These are phyloP conservation scores for Russula earlei DNA, from an alignment of 768 basidiomycete species.

Conservation along the genomic window DNA sequence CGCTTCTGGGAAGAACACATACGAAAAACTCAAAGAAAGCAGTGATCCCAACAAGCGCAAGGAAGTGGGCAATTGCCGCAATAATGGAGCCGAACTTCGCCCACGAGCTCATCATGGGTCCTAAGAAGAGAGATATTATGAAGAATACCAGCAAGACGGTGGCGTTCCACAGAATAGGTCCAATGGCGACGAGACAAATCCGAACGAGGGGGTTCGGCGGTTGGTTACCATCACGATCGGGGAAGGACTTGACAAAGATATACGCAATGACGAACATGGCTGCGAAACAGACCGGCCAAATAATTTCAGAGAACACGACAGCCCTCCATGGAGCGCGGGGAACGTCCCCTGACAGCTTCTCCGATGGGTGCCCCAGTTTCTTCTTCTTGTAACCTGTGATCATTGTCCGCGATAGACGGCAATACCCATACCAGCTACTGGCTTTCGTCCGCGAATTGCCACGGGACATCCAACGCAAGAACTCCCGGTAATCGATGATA, in stretches of 20 bases:
- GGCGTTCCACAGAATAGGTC: conserved; percentile 94
- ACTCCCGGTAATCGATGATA: conserved; percentile 98
- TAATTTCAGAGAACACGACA: conserved; percentile 74
- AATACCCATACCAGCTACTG: conserved; percentile 99
- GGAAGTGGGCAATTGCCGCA: conserved; percentile 83
- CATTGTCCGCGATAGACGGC: conserved; percentile 91
- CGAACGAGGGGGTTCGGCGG: conserved; percentile 83
- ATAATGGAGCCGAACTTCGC: conserved; percentile 85
- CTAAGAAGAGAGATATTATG: conserved; percentile 86
- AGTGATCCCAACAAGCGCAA: conserved; percentile 72
- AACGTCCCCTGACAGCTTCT: conserved; percentile 91
- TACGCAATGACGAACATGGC: conserved; percentile 74
- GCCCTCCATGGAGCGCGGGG: conserved; percentile 84
- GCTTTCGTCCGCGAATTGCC: conserved; percentile 95
- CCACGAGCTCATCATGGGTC: conserved; percentile 80
- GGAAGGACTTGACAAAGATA: conserved; percentile 92
- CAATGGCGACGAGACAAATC: conserved; percentile 79
- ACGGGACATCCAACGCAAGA: conserved; percentile 98
- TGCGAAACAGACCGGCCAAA: conserved; percentile 72
- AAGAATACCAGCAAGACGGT: conserved; percentile 77
- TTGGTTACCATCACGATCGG: conserved; percentile 45
- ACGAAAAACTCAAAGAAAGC: conserved; percentile 96
- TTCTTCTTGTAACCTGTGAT: conserved; percentile 99
- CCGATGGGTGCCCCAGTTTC: conserved; percentile 93
- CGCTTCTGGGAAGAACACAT: conserved; percentile 31